phyloP scores from a whole-genome alignment of 768 basidiomycete species.

The Phanerochaete carnosa region DNA sequence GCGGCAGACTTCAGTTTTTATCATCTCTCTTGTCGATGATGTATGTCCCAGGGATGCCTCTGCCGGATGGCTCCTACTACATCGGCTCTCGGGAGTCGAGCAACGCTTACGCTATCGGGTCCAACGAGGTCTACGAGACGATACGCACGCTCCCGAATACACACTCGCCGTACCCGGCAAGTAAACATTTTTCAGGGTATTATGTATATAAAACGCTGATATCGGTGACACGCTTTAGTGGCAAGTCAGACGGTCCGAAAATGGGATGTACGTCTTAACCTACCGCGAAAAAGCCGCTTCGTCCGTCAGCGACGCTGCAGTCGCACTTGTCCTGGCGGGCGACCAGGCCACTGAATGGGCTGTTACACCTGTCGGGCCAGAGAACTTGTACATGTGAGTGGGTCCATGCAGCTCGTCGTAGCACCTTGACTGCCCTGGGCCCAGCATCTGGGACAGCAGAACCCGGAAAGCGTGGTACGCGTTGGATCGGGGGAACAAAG shows the following conservation, averaged over 20 bases:
- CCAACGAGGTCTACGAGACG: neutral
- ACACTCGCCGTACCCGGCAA: neutral
- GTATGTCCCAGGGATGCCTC: too few species aligned
- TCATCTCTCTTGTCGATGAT: too few species aligned
- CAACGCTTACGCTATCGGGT: neutral
- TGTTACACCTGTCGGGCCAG: neutral
- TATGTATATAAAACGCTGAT: too few species aligned
- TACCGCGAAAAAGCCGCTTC: neutral
- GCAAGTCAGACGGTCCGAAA: neutral
- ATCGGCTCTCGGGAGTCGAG: neutral
- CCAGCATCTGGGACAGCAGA: neutral
- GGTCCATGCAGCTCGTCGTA: neutral
- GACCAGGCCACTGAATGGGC: neutral
- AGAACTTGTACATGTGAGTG: neutral
- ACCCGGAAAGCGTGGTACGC: neutral
- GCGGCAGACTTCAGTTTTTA: too few species aligned
- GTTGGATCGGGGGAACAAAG: neutral
- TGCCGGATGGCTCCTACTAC: neutral
- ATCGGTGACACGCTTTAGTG: too few species aligned
- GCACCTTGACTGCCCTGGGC: neutral
- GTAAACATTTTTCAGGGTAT: neutral
- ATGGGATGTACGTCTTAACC: neutral
- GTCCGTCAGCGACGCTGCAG: neutral
- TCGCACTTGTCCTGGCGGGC: neutral
- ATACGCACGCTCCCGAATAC: neutral